phyloP scores from a whole-genome alignment of 2,329 filamentous ascomycete species.

The Colletotrichum sp. region DNA sequence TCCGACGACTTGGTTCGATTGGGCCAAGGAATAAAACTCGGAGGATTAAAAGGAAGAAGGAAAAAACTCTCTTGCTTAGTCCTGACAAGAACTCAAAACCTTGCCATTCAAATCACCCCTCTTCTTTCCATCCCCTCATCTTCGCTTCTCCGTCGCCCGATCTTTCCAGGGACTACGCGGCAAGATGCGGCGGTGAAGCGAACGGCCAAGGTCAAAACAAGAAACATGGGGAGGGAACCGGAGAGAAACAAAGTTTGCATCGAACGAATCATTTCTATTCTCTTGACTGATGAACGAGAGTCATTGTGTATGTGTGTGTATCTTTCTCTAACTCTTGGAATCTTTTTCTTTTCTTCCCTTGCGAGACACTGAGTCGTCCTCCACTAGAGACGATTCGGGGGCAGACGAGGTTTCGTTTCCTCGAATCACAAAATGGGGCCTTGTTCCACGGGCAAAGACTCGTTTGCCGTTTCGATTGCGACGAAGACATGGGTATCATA shows the following conservation, averaged over 20 bases:
- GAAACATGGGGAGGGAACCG: background rate
- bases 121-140: background rate
- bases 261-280: background rate
- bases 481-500: constrained; percentile 16
- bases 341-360: background rate
- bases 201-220: background rate
- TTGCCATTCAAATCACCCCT: background rate
- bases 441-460: background rate
- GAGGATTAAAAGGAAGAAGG: background rate
- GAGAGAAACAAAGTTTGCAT: background rate
- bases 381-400: background rate
- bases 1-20: background rate
- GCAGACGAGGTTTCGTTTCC: background rate
- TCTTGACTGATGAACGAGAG: background rate
- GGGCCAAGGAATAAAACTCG: background rate
- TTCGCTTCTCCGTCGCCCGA: background rate
- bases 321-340: background rate
- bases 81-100: background rate
- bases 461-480: background rate
- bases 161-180: background rate
- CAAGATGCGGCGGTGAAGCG: background rate
- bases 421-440: background rate
- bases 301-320: background rate
- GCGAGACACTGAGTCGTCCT: background rate
- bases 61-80: constrained; percentile 6